Evolutionary conservation across 495 filamentous ascomycete genomes (phyloP).

Genomic region (Ramalina intermedia): DNA sequence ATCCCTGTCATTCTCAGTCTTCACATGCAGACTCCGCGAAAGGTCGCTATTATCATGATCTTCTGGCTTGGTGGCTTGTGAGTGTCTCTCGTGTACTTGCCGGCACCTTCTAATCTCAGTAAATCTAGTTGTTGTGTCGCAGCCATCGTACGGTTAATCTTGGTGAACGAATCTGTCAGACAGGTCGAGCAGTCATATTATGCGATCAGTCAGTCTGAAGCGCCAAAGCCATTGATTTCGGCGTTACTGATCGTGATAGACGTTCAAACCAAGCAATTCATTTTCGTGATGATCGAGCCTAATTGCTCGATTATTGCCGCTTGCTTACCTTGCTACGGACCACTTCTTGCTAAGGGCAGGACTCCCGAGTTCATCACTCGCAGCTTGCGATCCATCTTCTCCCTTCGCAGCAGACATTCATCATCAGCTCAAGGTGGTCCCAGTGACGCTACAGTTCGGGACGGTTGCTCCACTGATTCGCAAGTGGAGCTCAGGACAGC

Average conservation of each 20-base stretch:
- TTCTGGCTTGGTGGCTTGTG: conserved; percentile 21
- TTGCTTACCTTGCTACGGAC: conserved; percentile 15
- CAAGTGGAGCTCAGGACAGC: no score
- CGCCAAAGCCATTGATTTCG: no score
- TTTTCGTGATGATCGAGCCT: conserved; percentile 14
- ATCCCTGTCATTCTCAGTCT: conserved; percentile 12
- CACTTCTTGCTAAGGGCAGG: conserved; percentile 5
- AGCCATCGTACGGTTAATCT: conserved; percentile 13
- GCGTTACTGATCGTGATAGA: no score
- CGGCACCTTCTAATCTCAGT: no score
- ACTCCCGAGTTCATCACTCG: no score
- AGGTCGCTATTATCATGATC: conserved; percentile 11
- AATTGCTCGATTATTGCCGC: conserved; percentile 19
- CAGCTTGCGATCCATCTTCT: no score
- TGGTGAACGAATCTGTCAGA: conserved; percentile 3
- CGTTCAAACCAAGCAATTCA: conserved; percentile 6
- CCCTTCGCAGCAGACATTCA: no score
- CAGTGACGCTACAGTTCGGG: no score
- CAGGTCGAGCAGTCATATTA: neutral
- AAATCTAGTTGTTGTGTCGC: conserved; percentile 15
- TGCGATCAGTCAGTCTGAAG: no score
- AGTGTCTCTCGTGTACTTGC: conserved; percentile 5
- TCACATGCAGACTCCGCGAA: conserved; percentile 7
- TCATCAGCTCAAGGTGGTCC: no score
- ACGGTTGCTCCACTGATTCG: no score